Evolutionary conservation across 495 filamentous ascomycete species (phyloP).

Genomic region (Penicillium argentinense): DNA sequence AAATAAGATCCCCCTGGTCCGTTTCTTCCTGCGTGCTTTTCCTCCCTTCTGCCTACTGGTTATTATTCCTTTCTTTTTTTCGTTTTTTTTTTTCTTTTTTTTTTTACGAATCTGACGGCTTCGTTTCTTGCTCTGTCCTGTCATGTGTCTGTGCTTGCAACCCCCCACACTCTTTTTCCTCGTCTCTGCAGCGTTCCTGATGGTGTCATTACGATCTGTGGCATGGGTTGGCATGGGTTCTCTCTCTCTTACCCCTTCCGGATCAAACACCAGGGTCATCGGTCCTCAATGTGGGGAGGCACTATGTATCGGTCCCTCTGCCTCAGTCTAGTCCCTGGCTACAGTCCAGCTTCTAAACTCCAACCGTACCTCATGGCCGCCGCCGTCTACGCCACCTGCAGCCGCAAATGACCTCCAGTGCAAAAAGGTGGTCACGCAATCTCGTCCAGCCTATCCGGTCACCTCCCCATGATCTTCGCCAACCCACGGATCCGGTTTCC

Average conservation of each 20-base stretch:
- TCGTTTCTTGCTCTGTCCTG: not conserved
- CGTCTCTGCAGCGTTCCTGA: not conserved
- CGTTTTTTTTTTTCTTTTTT: constrained; percentile 2
- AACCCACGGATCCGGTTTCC: not conserved
- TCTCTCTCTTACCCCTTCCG: not conserved
- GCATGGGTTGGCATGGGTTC: not conserved
- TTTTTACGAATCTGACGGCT: constrained; percentile 20
- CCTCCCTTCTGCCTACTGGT: too few relatives aligned
- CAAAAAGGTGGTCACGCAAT: constrained; percentile 5
- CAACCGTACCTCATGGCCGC: too few relatives aligned
- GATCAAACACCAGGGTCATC: not conserved
- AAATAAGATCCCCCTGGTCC: not conserved
- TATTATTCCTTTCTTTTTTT: not conserved
- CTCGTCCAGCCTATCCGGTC: constrained; percentile 3
- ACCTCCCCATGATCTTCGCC: constrained; percentile 2
- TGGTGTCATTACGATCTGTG: not conserved
- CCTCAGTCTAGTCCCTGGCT: too few relatives aligned
- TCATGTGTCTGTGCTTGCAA: not conserved
- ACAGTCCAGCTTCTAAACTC: too few relatives aligned
- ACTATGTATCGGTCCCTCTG: too few relatives aligned
- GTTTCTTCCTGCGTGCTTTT: not conserved
- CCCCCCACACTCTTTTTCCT: constrained; percentile 7
- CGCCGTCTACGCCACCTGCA: too few relatives aligned
- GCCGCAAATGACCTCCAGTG: too few relatives aligned
- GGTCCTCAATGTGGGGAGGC: not conserved